Evolutionary conservation across 2,329 filamentous ascomycete genomes (phyloP).

Genomic region (Grosmannia huntii): DNA sequence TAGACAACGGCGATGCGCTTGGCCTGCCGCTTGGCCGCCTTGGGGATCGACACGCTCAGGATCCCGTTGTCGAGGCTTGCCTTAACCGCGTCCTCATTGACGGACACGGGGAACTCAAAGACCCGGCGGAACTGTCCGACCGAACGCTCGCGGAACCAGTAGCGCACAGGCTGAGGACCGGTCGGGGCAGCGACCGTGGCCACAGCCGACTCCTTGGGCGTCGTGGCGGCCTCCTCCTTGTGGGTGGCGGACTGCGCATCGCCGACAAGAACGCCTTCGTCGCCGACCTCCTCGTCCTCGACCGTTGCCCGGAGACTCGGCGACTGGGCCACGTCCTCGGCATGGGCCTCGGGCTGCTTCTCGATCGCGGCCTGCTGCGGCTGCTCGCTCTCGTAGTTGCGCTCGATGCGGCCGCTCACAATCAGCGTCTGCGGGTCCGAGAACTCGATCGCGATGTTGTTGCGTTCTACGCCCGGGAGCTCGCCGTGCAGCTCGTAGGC

Average conservation of each 20-base stretch:
- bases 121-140: constrained; percentile 55
- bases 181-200: constrained; percentile 6
- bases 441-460: constrained; percentile 67
- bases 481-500: constrained; percentile 70
- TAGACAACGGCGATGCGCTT: constrained; percentile 44
- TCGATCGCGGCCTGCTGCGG: constrained; percentile 6
- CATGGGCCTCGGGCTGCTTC: constrained; percentile 4
- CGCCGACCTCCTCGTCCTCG: constrained; percentile 40
- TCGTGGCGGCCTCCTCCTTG: constrained; percentile 2
- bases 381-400: constrained; percentile 30
- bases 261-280: constrained; percentile 15
- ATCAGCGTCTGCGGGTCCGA: constrained; percentile 61
- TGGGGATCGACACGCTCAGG: constrained; percentile 51
- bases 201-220: neutral
- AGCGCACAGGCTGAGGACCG: constrained; percentile 22
- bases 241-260: constrained; percentile 16
- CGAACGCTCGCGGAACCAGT: constrained; percentile 58
- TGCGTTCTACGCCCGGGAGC: constrained; percentile 61
- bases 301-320: constrained; percentile 47
- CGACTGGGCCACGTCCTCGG: constrained; percentile 15
- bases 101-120: constrained; percentile 53
- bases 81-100: constrained; percentile 49
- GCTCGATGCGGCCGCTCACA: constrained; percentile 57
- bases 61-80: constrained; percentile 55
- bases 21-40: constrained; percentile 45